Percentiles rank a stretch among this genome's conserved stretches.
These are phyloP conservation scores for Microthlaspi erraticum DNA, from an alignment of 345 rosid genomes.

Conservation along the genomic window DNA sequence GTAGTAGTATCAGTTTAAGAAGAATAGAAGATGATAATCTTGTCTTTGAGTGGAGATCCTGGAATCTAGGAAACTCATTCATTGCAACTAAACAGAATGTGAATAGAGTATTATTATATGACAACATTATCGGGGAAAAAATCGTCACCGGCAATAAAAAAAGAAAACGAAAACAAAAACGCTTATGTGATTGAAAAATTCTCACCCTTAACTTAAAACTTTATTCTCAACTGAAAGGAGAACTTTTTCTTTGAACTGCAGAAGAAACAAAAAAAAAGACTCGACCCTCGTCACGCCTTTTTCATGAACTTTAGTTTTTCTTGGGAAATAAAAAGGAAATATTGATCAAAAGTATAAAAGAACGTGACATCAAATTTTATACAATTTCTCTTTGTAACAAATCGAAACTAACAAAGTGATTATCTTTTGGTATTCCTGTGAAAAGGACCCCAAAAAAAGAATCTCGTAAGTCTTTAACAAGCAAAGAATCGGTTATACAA, in stretches of 20 bases:
- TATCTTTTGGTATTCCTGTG: slow-evolving; percentile 20
- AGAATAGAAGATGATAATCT: slow-evolving; percentile 10
- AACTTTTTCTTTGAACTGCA: slow-evolving; percentile 18
- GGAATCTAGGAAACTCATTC: slow-evolving; percentile 36
- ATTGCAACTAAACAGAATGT: slow-evolving; percentile 32
- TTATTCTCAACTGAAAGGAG: slow-evolving; percentile 8
- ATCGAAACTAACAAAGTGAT: slow-evolving; percentile 33
- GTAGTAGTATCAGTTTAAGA: slow-evolving; percentile 1
- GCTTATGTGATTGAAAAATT: too few relatives aligned
- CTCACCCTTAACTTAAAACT: slow-evolving; percentile 8
- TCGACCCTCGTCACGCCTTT: slow-evolving; percentile 25
- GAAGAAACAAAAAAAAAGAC: not conserved
- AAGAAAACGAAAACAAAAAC: not conserved
- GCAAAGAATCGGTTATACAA: slow-evolving; percentile 38
- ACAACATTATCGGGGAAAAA: not conserved
- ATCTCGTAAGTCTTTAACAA: slow-evolving; percentile 36
- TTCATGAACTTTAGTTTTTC: slow-evolving; percentile 32
- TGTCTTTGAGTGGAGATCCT: slow-evolving; percentile 33
- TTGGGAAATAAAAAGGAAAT: not conserved
- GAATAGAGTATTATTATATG: slow-evolving; percentile 5
- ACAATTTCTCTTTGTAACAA: slow-evolving; percentile 30
- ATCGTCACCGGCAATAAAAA: not conserved
- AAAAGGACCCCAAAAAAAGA: slow-evolving; percentile 9
- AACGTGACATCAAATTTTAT: slow-evolving; percentile 37
- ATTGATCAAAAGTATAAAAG: slow-evolving; percentile 34